Percentiles rank a stretch among this genome's conserved stretches.
phyloP scores from a whole-genome alignment of 2,329 filamentous ascomycete genomes.

The Diaporthe ilicicola region DNA sequence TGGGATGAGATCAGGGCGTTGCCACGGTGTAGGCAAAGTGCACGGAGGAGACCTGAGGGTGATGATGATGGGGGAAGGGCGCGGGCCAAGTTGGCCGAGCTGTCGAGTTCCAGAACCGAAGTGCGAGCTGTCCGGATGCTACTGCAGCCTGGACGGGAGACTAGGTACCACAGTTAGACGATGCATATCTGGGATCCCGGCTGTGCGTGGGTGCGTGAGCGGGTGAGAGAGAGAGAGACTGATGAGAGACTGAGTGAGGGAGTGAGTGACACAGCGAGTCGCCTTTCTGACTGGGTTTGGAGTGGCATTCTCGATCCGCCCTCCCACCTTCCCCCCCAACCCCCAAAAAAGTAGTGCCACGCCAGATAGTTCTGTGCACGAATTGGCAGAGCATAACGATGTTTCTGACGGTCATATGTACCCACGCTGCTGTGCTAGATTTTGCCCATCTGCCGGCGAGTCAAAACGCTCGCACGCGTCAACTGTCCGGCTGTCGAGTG shows the following conservation, averaged over 20 bases:
- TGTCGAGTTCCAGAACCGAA: slow-evolving; percentile 22
- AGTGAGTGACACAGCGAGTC: slow-evolving; percentile 10
- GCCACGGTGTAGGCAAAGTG: not conserved
- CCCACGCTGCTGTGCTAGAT: not conserved
- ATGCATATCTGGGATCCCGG: not conserved
- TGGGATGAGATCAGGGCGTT: slow-evolving; percentile 11
- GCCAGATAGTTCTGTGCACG: slow-evolving; percentile 13
- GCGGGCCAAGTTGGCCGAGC: slow-evolving; percentile 4
- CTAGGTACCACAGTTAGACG: not conserved
- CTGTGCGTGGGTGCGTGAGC: too few species aligned
- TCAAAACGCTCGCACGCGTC: slow-evolving; percentile 12
- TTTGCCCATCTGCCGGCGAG: slow-evolving; percentile 11
- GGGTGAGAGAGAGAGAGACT: too few species aligned
- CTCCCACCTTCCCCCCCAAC: too few species aligned
- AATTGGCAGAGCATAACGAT: slow-evolving; percentile 7
- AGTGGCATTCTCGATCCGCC: not conserved
- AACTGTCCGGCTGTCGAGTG: slow-evolving; percentile 3
- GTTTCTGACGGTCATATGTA: slow-evolving; percentile 7
- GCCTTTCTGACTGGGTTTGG: too few species aligned
- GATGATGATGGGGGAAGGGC: not conserved
- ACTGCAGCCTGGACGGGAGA: not conserved
- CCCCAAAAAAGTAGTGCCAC: not conserved
- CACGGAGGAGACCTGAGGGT: not conserved
- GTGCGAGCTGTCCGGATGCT: not conserved
- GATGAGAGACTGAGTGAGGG: not conserved